Evolutionary conservation across 2,329 filamentous ascomycete species (phyloP), one percentile per base, ranked within the genome.

Genomic region (Trichoderma atroviride): DNA sequence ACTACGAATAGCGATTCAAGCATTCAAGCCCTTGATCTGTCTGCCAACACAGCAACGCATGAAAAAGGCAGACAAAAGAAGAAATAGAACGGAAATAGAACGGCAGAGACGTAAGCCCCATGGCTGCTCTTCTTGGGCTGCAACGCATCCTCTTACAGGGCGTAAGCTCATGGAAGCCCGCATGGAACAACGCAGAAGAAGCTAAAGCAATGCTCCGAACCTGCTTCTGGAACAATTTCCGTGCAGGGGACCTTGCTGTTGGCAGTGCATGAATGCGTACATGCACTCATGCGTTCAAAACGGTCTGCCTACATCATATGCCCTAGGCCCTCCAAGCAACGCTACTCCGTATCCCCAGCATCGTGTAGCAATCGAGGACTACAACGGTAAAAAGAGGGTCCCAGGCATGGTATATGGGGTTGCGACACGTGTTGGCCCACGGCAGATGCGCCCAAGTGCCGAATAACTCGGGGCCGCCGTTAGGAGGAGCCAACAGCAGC

Each of bases 11-110:
- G 29, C 53, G 13, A 67, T 11, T 47, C 63, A 35, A 19, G 6
- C 35, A 29, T 47, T 55, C 52, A 58, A 11, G 29, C 37, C 55
- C 63, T 55, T 40, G 35, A 29, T 59, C 63, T n/a, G 5, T 59
- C 37, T 67, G 63, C 63, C 63, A 67, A 52, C 63, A 58, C 53
- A 67, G 40, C 63, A 67, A 10, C 63, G 55, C 63, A 67, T 57
- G 16, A 40, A n/a, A 55, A 16, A 43, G 3, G 19, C 19, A 24
- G 52, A 40, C 29, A 35, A 55, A 53, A 37, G 22, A 16, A 27
- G 24, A 62, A 50, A 33, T 24, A 37, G 55, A 31, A 56, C 6
- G 11, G 27, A 56, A 65, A 35, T 33, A 19, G 61, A 43, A 43
- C 16, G 4, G 7, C 40, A 43, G 19, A 35, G 33, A 35, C 33